Percentiles rank a stretch among this genome's conserved stretches.
Evolutionary conservation across 2,329 filamentous ascomycete species (phyloP).

Genomic region (Shiraia bambusicola): DNA sequence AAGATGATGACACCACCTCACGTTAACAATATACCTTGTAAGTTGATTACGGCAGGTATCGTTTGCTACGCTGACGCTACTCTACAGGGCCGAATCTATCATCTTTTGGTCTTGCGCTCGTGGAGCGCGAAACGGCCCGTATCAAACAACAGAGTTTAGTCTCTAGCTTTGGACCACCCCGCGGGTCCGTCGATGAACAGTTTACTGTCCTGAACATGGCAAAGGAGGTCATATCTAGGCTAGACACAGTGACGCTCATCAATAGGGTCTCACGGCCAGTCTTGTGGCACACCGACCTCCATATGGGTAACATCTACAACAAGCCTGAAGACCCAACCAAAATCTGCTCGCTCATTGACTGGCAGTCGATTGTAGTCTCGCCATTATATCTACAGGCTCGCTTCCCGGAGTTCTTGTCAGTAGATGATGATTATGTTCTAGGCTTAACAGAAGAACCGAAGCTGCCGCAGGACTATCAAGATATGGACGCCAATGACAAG

Average conservation of each 20-base stretch:
- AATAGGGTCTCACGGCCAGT: conserved; percentile 8
- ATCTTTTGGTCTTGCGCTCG: conserved; percentile 21
- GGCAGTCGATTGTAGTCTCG: conserved; percentile 26
- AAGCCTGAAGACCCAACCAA: conserved; percentile 21
- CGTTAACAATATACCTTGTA: conserved; percentile 18
- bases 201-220: conserved; percentile 11
- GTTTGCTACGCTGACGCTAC: conserved; percentile 9
- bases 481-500: conserved; percentile 13
- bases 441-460: conserved; percentile 8
- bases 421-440: conserved; percentile 16
- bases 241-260: conserved; percentile 9
- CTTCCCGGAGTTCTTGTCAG: conserved; percentile 18
- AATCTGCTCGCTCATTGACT: conserved; percentile 25
- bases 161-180: conserved; percentile 7
- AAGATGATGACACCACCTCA: conserved; percentile 2
- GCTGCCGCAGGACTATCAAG: conserved; percentile 11
- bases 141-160: conserved; percentile 2
- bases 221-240: conserved; percentile 13
- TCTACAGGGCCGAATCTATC: conserved; percentile 18
- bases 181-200: conserved; percentile 17
- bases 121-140: conserved; percentile 16
- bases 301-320: conserved; percentile 42
- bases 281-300: conserved; percentile 40
- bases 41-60: not conserved
- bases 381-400: conserved; percentile 20